A percentile compares a stretch with the other conserved stretches of the same genome.
phyloP scores from a whole-genome alignment of 129 eudicot genomes.

The Apium graveolens region DNA sequence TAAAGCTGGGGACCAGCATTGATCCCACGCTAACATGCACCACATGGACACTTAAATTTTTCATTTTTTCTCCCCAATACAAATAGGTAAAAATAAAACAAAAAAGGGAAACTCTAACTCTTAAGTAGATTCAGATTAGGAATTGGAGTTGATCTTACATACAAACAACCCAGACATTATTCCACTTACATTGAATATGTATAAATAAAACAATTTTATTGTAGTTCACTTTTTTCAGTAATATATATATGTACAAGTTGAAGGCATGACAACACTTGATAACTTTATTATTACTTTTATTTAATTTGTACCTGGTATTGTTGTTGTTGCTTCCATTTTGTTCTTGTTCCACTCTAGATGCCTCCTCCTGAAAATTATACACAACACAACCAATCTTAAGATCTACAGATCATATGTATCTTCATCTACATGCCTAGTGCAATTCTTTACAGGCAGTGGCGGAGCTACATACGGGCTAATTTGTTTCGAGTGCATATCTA shows the following conservation, averaged over 20 bases:
- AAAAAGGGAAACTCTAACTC: conserved; percentile 17
- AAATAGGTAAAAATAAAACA: conserved; percentile 13
- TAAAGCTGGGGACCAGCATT: conserved; percentile 65
- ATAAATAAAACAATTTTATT: background rate
- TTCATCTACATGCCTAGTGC: conserved; percentile 1
- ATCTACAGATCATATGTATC: background rate
- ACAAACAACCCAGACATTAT: conserved; percentile 34
- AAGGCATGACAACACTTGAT: conserved; percentile 5
- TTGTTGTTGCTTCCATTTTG: conserved; percentile 21
- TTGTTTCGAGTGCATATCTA: background rate
- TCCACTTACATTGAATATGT: conserved; percentile 28
- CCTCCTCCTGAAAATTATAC: conserved; percentile 22
- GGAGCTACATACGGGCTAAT: background rate
- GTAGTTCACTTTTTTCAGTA: conserved; percentile 16
- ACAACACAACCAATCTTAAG: background rate
- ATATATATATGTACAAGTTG: conserved; percentile 14
- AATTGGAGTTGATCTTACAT: conserved; percentile 23
- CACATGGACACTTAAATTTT: conserved; percentile 29
- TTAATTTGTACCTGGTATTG: conserved; percentile 41
- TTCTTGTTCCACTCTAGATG: conserved; percentile 5
- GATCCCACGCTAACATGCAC: conserved; percentile 65
- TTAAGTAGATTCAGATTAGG: conserved; percentile 25
- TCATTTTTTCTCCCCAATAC: conserved; percentile 18
- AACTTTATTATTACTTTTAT: conserved; percentile 14
- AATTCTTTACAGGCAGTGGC: background rate